Conservation (phyloP, 768 basidiomycete genomes). For the Rhodotorula sphaerocarpa region DNA sequence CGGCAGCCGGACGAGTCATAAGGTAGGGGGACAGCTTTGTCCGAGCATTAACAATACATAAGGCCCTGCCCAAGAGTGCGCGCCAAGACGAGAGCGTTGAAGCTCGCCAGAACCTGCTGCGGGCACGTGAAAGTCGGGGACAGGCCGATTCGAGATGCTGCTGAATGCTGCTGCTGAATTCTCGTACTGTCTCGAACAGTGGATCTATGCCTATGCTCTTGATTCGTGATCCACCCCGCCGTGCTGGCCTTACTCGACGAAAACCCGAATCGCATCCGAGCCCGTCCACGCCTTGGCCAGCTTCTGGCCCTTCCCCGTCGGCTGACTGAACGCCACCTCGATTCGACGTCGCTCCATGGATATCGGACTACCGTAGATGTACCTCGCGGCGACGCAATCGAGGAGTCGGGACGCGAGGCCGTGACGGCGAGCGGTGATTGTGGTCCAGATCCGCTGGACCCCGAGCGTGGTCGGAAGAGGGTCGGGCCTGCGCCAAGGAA, state of each 20-base stretch:
- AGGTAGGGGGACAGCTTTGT: too few relatives aligned
- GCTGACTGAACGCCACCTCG: conserved; percentile 35
- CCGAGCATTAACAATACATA: too few relatives aligned
- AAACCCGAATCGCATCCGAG: conserved; percentile 25
- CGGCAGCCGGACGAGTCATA: too few relatives aligned
- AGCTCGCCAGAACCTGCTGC: too few relatives aligned
- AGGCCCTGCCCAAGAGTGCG: too few relatives aligned
- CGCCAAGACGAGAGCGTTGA: too few relatives aligned
- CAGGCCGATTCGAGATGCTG: background rate
- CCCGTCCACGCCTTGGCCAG: conserved; percentile 36
- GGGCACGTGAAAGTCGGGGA: background rate
- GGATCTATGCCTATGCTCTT: too few relatives aligned
- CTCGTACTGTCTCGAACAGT: background rate
- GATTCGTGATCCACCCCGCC: too few relatives aligned
- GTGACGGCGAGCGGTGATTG: conserved; percentile 18
- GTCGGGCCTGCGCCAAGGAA: conserved; percentile 11
- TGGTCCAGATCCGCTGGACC: conserved; percentile 38
- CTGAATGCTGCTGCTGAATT: too few relatives aligned
- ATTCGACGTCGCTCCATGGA: background rate
- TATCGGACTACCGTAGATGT: conserved; percentile 33
- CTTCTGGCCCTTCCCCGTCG: conserved; percentile 40
- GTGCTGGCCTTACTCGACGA: conserved; percentile 25
- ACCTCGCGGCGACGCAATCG: conserved; percentile 15
- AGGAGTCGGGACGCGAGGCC: conserved; percentile 30
- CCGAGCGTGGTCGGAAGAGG: conserved; percentile 32